Evolutionary conservation across 345 rosid genomes (phyloP).

Genomic region (Euphorbia pulcherrima): DNA sequence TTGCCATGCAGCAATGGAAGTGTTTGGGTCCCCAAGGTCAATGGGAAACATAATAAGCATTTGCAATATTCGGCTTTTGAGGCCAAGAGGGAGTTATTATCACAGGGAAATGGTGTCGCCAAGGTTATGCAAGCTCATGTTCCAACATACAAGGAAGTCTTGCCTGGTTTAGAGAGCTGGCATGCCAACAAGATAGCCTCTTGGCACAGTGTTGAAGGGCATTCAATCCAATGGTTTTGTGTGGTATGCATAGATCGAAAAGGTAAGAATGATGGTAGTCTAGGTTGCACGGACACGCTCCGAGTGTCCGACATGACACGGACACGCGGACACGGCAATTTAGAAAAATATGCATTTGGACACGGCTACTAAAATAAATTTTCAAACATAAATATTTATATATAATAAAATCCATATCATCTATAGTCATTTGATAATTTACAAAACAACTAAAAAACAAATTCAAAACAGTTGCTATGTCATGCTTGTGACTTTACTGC

Average conservation of each 20-base stretch:
- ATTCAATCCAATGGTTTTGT: conserved; percentile 82
- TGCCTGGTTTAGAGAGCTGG: conserved; percentile 87
- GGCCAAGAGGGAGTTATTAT: conserved; percentile 38
- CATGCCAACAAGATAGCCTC: conserved; percentile 73
- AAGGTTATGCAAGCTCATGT: conserved; percentile 57
- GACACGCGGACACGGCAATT: no score
- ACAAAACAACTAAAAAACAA: no score
- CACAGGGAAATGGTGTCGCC: conserved; percentile 64
- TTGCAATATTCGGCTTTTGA: conserved; percentile 43
- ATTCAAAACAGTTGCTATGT: no score
- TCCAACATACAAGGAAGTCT: conserved; percentile 66
- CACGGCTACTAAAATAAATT: no score
- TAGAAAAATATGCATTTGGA: no score
- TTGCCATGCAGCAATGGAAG: conserved; percentile 39
- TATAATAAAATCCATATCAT: no score
- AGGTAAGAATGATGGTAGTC: no score
- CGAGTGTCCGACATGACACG: no score
- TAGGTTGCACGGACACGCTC: no score
- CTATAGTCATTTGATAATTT: no score
- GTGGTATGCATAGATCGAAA: conserved; percentile 80
- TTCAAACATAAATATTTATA: no score
- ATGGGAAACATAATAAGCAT: conserved; percentile 75
- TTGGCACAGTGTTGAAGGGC: conserved; percentile 94
- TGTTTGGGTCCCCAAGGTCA: conserved; percentile 64
- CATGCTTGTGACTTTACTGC: no score